These are phyloP conservation scores for Babesia bovis DNA, from an alignment of 169 alveolate species.

Conservation along the genomic window DNA sequence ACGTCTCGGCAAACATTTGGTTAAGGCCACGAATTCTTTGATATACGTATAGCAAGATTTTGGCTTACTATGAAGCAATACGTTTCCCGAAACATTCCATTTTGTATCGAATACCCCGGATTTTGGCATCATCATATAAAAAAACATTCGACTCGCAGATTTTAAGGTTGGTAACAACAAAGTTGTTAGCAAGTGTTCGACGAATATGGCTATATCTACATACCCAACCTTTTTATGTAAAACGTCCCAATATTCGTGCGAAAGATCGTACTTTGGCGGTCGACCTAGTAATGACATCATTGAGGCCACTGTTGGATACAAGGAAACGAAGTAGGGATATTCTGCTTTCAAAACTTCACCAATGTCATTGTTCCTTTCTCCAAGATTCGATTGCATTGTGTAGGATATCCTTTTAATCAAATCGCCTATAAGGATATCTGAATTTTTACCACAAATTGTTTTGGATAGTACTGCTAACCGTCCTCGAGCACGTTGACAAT, in stretches of 20 bases:
- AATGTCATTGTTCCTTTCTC: background rate
- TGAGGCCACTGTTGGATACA: slow-evolving; percentile 14
- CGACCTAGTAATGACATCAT: background rate
- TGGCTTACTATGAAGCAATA: slow-evolving; percentile 1
- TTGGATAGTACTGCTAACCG: slow-evolving; percentile 8
- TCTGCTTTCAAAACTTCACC: background rate
- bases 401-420: slow-evolving; percentile 7
- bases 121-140: slow-evolving; percentile 26
- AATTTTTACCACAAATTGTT: slow-evolving; percentile 13
- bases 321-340: background rate
- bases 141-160: background rate
- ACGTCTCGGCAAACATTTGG: slow-evolving; percentile 5
- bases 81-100: slow-evolving; percentile 18
- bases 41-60: slow-evolving; percentile 1
- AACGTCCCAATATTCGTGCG: background rate
- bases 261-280: slow-evolving; percentile 6
- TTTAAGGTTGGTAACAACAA: slow-evolving; percentile 20
- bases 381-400: background rate
- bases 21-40: slow-evolving; percentile 1
- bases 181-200: slow-evolving; percentile 4
- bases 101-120: background rate
- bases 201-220: background rate
- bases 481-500: slow-evolving; percentile 13
- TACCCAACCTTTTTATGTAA: background rate
- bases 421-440: slow-evolving; percentile 7